A percentile compares a stretch with the other conserved stretches of the same genome.
Evolutionary conservation across 768 basidiomycete species (phyloP).

Genomic region (Tephrocybe sp.): DNA sequence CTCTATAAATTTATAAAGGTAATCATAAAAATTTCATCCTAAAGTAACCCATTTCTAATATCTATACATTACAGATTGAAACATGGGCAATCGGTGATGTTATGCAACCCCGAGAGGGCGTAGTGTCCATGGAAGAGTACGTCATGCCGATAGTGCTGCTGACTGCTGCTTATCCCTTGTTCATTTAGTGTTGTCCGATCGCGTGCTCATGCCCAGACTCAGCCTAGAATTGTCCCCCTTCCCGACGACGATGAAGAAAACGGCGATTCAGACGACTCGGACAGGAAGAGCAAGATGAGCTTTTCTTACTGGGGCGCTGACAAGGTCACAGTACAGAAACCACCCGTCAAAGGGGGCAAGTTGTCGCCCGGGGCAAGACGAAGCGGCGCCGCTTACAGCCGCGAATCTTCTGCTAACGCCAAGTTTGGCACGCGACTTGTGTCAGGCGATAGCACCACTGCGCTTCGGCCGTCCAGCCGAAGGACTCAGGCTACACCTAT

Average conservation of each 20-base stretch:
- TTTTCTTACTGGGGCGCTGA: constrained; percentile 94
- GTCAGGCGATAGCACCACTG: constrained; percentile 50
- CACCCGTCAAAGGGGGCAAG: constrained; percentile 54
- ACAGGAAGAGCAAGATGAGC: constrained; percentile 91
- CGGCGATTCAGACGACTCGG: constrained; percentile 77
- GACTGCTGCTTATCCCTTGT: constrained; percentile 7
- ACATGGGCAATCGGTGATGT: constrained; percentile 83
- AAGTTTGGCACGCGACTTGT: constrained; percentile 88
- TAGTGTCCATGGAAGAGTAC: constrained; percentile 90
- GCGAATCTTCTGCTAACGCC: constrained; percentile 86
- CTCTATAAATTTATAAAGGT: constrained; percentile 93
- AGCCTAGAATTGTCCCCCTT: constrained; percentile 66
- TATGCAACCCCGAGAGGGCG: constrained; percentile 71
- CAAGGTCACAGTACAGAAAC: constrained; percentile 84
- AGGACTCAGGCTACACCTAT: constrained; percentile 47
- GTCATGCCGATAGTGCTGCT: constrained; percentile 24
- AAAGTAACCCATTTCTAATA: constrained; percentile 6
- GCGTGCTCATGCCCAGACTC: constrained; percentile 55
- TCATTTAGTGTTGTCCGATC: constrained; percentile 63
- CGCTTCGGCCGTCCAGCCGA: constrained; percentile 60
- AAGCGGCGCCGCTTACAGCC: constrained; percentile 54
- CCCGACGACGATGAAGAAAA: constrained; percentile 59
- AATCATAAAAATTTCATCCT: neutral
- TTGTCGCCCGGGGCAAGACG: constrained; percentile 37
- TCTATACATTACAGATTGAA: constrained; percentile 55